Percentiles rank a stretch among this genome's conserved stretches.
These are phyloP conservation scores for Filosporella fistucella DNA, from an alignment of 495 filamentous ascomycete genomes.

Conservation along the genomic window DNA sequence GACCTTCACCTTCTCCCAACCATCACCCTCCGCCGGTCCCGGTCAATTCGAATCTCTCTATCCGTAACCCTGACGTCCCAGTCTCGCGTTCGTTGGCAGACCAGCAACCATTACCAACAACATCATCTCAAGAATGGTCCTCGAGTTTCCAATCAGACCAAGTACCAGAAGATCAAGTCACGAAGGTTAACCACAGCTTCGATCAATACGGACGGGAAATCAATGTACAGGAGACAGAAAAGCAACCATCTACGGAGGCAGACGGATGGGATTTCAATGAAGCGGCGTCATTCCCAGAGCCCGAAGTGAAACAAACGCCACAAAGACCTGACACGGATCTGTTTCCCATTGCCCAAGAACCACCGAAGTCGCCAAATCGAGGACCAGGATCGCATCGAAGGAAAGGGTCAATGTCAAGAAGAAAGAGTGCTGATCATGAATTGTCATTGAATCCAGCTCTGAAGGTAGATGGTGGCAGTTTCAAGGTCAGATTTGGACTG, in stretches of 20 bases:
- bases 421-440: constrained; percentile 52
- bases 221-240: constrained; percentile 18
- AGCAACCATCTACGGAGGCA: constrained; percentile 15
- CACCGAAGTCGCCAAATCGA: constrained; percentile 74
- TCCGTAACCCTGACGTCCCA: constrained; percentile 34
- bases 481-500: constrained; percentile 90
- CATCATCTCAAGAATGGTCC: constrained; percentile 38
- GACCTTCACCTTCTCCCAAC: constrained; percentile 46
- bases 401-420: constrained; percentile 71
- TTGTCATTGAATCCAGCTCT: constrained; percentile 40
- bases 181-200: constrained; percentile 51
- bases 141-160: constrained; percentile 33
- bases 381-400: constrained; percentile 69
- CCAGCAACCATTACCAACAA: constrained; percentile 27
- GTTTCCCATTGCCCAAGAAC: constrained; percentile 79
- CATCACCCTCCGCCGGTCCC: constrained; percentile 45
- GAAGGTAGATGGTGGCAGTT: constrained; percentile 60
- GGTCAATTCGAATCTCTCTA: constrained; percentile 24
- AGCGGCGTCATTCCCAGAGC: constrained; percentile 42
- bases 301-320: constrained; percentile 45
- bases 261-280: constrained; percentile 86
- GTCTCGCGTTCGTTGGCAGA: constrained; percentile 39
- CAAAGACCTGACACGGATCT: constrained; percentile 76
- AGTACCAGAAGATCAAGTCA: constrained; percentile 48
- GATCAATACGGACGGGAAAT: constrained; percentile 51